Evolutionary conservation across 768 basidiomycete genomes (phyloP), one percentile per base, ranked within the genome.

Genomic region (Rhodotorula sphaerocarpa): DNA sequence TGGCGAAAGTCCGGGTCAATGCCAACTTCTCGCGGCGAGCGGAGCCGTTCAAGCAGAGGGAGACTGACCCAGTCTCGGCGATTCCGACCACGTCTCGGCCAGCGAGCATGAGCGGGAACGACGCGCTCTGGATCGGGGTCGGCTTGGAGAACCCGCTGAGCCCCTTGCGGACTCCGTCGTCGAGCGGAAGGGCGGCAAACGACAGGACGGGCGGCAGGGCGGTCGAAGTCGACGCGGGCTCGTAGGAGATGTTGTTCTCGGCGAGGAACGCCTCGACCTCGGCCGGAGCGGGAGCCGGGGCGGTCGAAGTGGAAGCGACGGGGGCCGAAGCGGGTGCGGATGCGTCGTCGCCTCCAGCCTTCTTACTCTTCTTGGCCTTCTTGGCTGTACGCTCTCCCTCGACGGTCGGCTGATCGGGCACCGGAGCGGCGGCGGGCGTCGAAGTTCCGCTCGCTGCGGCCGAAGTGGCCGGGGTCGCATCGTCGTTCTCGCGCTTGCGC

Each of bases 61-160:
- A 7, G 27, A 55, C 61, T 85, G 84, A 88, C 70, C 93, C 93
- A 3, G 93, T 97, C 79, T 97, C 92, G 11, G 93, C 92, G 63
- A 97, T 89, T 52, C 93, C 93, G 34, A 97, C 85, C 0, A 93
- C 88, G 74, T 97, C 78, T 36, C 75, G 67, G 25, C 73, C 71
- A 30, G 43, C 60, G 15, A 69, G 48, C 61, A 63, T 66, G 55
- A 65, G 46, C 20, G 65, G 60, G 63, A 65, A 70, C 23, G 91
- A 83, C 70, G 89, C 93, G 10, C 90, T 86, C 74, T 99, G 95
- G 57, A 99, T 90, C 0, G 95, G 92, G 0, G 92, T 93, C 7
- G 95, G 93, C 67, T 86, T 83, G 66, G 84, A 82, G 78, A 91
- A 99, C 12, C 78, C 78, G 51, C 78, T 74, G 62, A 96, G 84